Evolutionary conservation across 768 basidiomycete species (phyloP).

Genomic region (Trametes villosa): DNA sequence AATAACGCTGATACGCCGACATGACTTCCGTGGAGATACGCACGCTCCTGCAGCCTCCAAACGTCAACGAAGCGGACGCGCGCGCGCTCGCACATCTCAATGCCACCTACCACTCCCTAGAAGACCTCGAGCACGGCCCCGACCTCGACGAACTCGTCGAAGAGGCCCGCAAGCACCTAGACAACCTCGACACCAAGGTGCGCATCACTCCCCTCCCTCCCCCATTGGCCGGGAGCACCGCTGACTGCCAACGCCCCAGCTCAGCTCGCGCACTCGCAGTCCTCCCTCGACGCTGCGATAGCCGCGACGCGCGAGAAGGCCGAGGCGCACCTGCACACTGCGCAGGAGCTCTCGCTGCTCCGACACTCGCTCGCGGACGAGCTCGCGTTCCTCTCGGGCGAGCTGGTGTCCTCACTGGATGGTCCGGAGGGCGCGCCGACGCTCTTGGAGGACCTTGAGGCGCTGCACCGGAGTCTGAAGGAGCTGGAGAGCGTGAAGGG

Average conservation of each 20-base stretch:
- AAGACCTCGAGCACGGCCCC: slow-evolving; percentile 35
- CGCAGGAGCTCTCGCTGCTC: slow-evolving; percentile 75
- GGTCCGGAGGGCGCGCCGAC: slow-evolving; percentile 57
- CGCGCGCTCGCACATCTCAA: slow-evolving; percentile 48
- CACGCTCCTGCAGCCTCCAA: slow-evolving; percentile 54
- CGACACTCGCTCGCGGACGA: slow-evolving; percentile 82
- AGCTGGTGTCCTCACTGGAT: slow-evolving; percentile 61
- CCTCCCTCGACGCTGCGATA: slow-evolving; percentile 50
- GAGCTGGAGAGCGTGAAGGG: slow-evolving; percentile 76
- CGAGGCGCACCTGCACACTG: slow-evolving; percentile 57
- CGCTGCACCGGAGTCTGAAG: slow-evolving; percentile 73
- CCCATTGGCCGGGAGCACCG: not conserved
- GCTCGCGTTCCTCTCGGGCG: slow-evolving; percentile 64
- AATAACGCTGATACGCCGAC: no score
- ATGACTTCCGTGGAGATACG: slow-evolving; percentile 53
- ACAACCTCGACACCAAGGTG: slow-evolving; percentile 35
- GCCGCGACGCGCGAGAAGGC: slow-evolving; percentile 51
- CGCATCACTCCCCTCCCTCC: slow-evolving; percentile 20
- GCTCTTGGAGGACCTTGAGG: slow-evolving; percentile 82
- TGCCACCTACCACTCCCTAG: slow-evolving; percentile 47
- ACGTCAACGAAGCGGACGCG: slow-evolving; percentile 38
- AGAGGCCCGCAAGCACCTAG: slow-evolving; percentile 40
- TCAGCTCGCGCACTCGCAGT: slow-evolving; percentile 63
- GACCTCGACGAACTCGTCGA: slow-evolving; percentile 57
- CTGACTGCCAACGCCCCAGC: slow-evolving; percentile 41